Percentiles rank a stretch among this genome's conserved stretches.
These are phyloP conservation scores for Haplosporangium gracile DNA, from an alignment of 192 early-diverging fungal species.

Conservation along the genomic window DNA sequence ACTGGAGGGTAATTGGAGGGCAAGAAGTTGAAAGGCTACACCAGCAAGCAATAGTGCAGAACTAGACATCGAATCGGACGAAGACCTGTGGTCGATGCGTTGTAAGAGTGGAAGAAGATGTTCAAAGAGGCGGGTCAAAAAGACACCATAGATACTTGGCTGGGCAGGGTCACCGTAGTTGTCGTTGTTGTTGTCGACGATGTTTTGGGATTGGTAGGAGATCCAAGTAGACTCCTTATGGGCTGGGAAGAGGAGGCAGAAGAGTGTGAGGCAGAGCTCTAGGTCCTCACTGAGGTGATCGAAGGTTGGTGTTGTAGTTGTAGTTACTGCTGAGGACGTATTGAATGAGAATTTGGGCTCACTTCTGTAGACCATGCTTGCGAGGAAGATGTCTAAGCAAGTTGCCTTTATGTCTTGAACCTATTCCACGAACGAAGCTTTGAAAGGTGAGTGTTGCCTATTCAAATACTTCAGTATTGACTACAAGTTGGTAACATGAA, in stretches of 20 bases:
- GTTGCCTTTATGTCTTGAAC: constrained; percentile 9
- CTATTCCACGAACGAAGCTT: background rate
- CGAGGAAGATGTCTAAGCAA: constrained; percentile 29
- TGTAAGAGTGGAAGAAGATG: constrained; percentile 21
- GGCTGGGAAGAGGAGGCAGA: constrained; percentile 20
- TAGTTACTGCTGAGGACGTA: background rate
- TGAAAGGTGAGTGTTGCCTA: background rate
- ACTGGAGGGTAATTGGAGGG: constrained; percentile 11
- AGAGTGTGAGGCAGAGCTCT: background rate
- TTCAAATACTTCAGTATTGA: too few relatives aligned
- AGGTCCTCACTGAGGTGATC: background rate
- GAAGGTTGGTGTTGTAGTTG: background rate
- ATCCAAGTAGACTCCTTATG: constrained; percentile 14
- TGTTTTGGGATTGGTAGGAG: background rate
- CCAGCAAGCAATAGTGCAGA: background rate
- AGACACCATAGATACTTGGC: constrained; percentile 5
- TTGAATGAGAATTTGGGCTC: background rate
- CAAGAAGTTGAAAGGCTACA: background rate
- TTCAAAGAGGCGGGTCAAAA: constrained; percentile 16
- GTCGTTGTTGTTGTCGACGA: background rate
- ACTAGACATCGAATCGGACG: background rate
- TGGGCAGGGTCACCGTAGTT: background rate
- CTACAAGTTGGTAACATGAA: too few relatives aligned
- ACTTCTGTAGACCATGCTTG: constrained; percentile 8
- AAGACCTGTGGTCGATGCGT: background rate